phyloP scores from a whole-genome alignment of 768 basidiomycete species.

The Pleurotus ostreatus region DNA sequence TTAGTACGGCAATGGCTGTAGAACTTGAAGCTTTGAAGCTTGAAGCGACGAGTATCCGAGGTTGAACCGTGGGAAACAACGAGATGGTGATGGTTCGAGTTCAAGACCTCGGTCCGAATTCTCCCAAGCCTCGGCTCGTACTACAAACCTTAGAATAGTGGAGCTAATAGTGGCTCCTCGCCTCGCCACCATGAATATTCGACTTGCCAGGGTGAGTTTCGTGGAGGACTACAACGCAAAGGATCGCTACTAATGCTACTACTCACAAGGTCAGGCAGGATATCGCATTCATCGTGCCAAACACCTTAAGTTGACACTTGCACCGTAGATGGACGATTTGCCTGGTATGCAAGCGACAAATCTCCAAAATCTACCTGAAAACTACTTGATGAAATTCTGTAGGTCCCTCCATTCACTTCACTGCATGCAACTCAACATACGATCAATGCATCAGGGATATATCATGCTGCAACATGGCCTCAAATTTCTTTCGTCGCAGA shows the following conservation, averaged over 20 bases:
- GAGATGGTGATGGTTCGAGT: too few relatives aligned
- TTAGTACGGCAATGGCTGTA: too few relatives aligned
- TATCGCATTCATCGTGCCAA: not conserved
- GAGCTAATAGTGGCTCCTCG: not conserved
- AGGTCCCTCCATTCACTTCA: constrained; percentile 15
- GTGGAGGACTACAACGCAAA: constrained; percentile 5
- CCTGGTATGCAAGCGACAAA: constrained; percentile 94
- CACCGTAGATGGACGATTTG: constrained; percentile 75
- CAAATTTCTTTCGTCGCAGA: constrained; percentile 92
- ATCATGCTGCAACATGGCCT: constrained; percentile 90
- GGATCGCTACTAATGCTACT: constrained; percentile 14
- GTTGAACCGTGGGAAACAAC: too few relatives aligned
- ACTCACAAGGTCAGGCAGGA: not conserved
- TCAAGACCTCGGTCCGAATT: too few relatives aligned
- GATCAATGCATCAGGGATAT: constrained; percentile 57
- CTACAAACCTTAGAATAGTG: too few relatives aligned
- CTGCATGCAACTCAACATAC: not conserved
- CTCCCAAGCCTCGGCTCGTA: too few relatives aligned
- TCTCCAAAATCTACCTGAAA: constrained; percentile 89
- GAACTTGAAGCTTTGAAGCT: too few relatives aligned
- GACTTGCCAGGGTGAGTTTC: constrained; percentile 37
- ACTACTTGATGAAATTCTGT: constrained; percentile 84
- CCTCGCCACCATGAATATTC: constrained; percentile 41
- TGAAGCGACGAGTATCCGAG: too few relatives aligned
- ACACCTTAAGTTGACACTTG: constrained; percentile 10